Base-by-base conservation (phyloP, 768 basidiomycete species). In the Boletus rex-veris region DNA sequence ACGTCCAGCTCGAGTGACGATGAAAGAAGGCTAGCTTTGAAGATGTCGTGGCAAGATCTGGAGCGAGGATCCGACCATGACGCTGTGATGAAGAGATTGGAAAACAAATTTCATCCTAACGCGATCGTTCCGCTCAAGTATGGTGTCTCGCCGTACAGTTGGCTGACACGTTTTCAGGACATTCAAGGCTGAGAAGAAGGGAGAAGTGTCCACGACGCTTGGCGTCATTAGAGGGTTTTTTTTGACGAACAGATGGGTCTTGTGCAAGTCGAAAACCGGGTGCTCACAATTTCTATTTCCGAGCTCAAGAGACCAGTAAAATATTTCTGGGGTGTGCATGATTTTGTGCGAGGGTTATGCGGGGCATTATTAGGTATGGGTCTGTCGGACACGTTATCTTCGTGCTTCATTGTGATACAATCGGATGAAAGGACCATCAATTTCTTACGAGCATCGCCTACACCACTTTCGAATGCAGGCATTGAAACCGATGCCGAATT, bases 11-110 rank as follows among this genome's bases (percentile, higher is more conserved):
- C 14, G 9, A 19, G 3, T 7, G 39, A 33, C 45, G 10, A 21
- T 4, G 35, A 40, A 12, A 46, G 12, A 21, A 39, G 11, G 15
- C 21, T 35, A 6, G 45, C 24, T 8, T 35, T 47, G 39, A 53
- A 41, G 24, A 35, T 40, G 31, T 16, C 45, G 3, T 52, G 30
- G 45, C 38, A 52, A 38, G 57, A 54, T 48, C 24, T 52, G 7
- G 26, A n/a, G 14, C 47, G 50, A 4, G 16, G 18, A 2, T 11
- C 12, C 1, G 50, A 56, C 3, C 55, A 50, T 30, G 31, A 24
- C 5, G 31, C 4, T 2, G 53, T 57, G 7, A 28, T 54, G 41
- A 8, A 46, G 15, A 47, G 15, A 16, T 11, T 35, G 10, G 4
- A 1, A 14, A 14, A 35, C 2, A 35, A 12, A 2, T 3, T 8